phyloP scores from a whole-genome alignment of 495 filamentous ascomycete species.

The Penicillium maclennaniae region DNA sequence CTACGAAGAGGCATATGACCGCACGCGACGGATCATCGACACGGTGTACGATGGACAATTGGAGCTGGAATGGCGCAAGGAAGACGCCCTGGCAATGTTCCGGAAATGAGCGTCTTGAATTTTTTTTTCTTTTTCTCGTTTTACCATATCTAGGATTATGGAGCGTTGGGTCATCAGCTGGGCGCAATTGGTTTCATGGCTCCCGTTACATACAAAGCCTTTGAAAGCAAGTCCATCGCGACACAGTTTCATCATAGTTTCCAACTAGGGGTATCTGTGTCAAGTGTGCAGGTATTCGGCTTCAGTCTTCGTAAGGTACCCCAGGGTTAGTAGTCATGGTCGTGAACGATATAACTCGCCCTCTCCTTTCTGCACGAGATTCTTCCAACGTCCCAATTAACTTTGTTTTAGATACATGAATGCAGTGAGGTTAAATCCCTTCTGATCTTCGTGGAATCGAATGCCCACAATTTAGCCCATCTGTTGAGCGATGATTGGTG shows the following conservation, averaged over 20 bases:
- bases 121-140: background rate
- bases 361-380: no score
- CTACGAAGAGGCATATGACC: slow-evolving; percentile 70
- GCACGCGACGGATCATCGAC: slow-evolving; percentile 59
- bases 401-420: no score
- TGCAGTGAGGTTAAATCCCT: background rate
- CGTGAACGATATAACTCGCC: no score
- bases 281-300: no score
- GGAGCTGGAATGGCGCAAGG: slow-evolving; percentile 59
- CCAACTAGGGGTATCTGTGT: no score
- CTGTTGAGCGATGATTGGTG: slow-evolving; percentile 3
- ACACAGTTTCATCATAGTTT: background rate
- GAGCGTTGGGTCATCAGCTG: slow-evolving; percentile 6
- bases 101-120: slow-evolving; percentile 32
- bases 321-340: no score
- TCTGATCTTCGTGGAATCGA: background rate
- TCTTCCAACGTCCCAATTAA: no score
- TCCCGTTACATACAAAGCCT: background rate
- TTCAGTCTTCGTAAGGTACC: no score
- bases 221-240: background rate
- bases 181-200: slow-evolving; percentile 10
- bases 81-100: slow-evolving; percentile 54
- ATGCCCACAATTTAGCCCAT: background rate
- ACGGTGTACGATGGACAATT: slow-evolving; percentile 62
- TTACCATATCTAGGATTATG: background rate